A percentile compares a stretch with the other conserved stretches of the same genome.
phyloP scores from a whole-genome alignment of 2,329 filamentous ascomycete genomes.

The Trichoderma sp. region DNA sequence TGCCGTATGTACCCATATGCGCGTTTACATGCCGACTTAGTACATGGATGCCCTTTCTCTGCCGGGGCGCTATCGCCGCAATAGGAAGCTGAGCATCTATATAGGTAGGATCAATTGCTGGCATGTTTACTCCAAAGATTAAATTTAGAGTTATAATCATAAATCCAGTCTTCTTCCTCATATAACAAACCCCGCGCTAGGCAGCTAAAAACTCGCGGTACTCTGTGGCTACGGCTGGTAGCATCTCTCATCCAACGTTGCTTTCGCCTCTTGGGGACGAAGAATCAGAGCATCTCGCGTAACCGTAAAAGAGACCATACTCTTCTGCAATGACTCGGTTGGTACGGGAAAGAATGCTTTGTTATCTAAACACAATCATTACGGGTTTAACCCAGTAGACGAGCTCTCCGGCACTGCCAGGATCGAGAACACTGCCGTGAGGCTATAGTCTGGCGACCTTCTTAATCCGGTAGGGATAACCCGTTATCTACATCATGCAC shows the following conservation, averaged over 20 bases:
- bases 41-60: neutral
- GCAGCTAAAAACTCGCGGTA: neutral
- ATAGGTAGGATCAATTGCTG: neutral
- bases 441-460: conserved; percentile 3
- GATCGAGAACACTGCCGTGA: conserved; percentile 1
- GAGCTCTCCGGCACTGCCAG: neutral
- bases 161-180: neutral
- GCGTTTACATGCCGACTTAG: neutral
- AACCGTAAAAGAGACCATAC: neutral
- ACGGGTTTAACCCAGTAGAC: neutral
- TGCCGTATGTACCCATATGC: neutral
- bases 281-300: neutral
- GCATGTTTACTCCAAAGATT: neutral
- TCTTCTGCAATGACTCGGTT: neutral
- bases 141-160: neutral
- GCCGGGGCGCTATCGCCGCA: neutral
- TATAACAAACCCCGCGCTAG: neutral
- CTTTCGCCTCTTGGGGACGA: no score
- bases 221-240: neutral
- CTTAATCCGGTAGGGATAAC: conserved; percentile 5
- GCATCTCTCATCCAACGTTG: neutral
- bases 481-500: conserved; percentile 14
- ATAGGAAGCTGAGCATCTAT: neutral
- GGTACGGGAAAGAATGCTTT: neutral
- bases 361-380: neutral